Evolutionary conservation across 768 basidiomycete genomes (phyloP).

Genomic region (Boletus eberwhitei): DNA sequence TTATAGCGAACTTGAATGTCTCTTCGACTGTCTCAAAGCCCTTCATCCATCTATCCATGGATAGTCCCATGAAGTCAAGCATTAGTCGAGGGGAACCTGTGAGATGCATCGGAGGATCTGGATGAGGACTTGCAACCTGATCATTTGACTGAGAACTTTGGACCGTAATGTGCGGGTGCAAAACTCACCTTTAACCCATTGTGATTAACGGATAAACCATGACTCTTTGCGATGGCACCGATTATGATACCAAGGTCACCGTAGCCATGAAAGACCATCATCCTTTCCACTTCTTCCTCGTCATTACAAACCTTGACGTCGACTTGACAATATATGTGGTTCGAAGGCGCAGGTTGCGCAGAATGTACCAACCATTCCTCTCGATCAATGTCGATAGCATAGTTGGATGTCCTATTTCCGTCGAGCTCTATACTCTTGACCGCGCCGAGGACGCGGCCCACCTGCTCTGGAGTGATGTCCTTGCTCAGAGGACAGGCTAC

Average conservation of each 20-base stretch:
- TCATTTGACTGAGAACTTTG: slow-evolving; percentile 20
- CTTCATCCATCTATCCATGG: slow-evolving; percentile 44
- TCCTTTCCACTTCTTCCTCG: slow-evolving; percentile 46
- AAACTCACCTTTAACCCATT: slow-evolving; percentile 56
- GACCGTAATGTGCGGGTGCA: background rate
- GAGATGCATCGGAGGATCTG: slow-evolving; percentile 44
- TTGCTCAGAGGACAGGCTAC: slow-evolving; percentile 43
- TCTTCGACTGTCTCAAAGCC: slow-evolving; percentile 56
- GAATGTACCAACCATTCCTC: slow-evolving; percentile 37
- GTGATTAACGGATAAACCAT: slow-evolving; percentile 47
- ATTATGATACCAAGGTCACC: slow-evolving; percentile 75
- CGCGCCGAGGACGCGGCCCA: slow-evolving; percentile 46
- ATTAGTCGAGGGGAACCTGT: slow-evolving; percentile 48
- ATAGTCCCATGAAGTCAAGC: slow-evolving; percentile 54
- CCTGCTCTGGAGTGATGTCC: slow-evolving; percentile 33
- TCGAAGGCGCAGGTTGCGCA: slow-evolving; percentile 3
- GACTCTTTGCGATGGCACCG: slow-evolving; percentile 49
- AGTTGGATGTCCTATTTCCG: slow-evolving; percentile 60
- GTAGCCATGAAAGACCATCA: slow-evolving; percentile 57
- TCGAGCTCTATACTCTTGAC: slow-evolving; percentile 43
- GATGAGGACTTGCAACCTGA: slow-evolving; percentile 28
- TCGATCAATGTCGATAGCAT: slow-evolving; percentile 46
- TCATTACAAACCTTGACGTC: slow-evolving; percentile 60
- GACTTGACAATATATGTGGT: slow-evolving; percentile 43
- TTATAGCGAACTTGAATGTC: slow-evolving; percentile 56